Conservation (phyloP, 2,329 filamentous ascomycete genomes). For the Neopestalotiopsis rosae region DNA sequence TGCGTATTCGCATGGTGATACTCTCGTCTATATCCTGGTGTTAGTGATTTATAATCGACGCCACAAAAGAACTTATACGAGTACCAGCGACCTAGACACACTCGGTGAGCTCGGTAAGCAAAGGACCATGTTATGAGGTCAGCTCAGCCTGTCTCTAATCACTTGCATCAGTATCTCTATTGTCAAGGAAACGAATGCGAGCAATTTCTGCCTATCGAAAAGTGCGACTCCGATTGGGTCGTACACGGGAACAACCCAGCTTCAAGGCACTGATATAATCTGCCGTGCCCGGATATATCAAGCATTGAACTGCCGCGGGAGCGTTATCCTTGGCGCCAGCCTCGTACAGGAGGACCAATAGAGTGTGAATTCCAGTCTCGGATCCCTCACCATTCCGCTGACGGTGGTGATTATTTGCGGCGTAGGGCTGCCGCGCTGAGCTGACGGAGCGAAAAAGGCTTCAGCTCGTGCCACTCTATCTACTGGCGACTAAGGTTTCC, state of each 20-base stretch:
- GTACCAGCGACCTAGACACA: neutral
- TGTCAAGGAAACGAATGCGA: too few species aligned
- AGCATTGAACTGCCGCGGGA: neutral
- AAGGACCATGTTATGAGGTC: neutral
- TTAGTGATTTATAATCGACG: neutral
- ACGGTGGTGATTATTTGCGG: neutral
- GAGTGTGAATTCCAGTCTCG: neutral
- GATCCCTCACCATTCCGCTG: neutral
- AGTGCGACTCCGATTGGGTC: neutral
- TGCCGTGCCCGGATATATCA: neutral
- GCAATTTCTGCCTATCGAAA: too few species aligned
- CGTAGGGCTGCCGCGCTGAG: neutral
- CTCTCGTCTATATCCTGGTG: neutral
- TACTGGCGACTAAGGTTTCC: neutral
- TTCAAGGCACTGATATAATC: neutral
- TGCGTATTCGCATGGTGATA: neutral
- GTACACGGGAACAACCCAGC: neutral
- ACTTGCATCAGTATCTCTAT: neutral
- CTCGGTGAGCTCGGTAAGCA: neutral
- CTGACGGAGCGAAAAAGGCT: neutral
- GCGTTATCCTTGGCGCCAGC: slow-evolving; percentile 1
- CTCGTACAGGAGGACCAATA: neutral
- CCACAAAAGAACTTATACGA: neutral
- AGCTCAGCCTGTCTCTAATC: neutral
- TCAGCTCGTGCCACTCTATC: slow-evolving; percentile 1